phyloP scores from a whole-genome alignment of 2,329 filamentous ascomycete species.

The Colletotrichum tamarilloi region DNA sequence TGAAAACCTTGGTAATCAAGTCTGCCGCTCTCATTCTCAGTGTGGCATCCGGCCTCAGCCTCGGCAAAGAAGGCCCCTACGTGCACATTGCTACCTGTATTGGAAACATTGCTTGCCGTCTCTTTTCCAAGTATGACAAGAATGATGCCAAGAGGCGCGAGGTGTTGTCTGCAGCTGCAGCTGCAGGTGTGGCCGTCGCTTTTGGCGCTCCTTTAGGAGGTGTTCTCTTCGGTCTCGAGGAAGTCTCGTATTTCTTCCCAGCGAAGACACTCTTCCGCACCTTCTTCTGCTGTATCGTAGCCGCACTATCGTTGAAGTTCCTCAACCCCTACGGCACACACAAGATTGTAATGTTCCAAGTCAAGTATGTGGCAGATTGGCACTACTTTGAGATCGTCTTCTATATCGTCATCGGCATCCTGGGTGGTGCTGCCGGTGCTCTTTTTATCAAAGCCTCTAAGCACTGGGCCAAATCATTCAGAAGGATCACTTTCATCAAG shows the following conservation, averaged over 20 bases:
- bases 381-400: slow-evolving; percentile 88
- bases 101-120: slow-evolving; percentile 91
- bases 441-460: slow-evolving; percentile 97
- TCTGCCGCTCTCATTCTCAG: slow-evolving; percentile 85
- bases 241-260: slow-evolving; percentile 97
- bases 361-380: slow-evolving; percentile 92
- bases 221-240: slow-evolving; percentile 92
- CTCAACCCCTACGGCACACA: slow-evolving; percentile 95
- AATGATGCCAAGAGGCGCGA: slow-evolving; percentile 97
- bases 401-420: slow-evolving; percentile 86
- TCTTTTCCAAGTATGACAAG: slow-evolving; percentile 93
- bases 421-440: slow-evolving; percentile 87
- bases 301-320: slow-evolving; percentile 92
- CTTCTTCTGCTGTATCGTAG: slow-evolving; percentile 97
- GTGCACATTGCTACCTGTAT: slow-evolving; percentile 98
- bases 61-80: slow-evolving; percentile 95
- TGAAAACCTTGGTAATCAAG: slow-evolving; percentile 89
- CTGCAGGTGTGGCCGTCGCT: slow-evolving; percentile 91
- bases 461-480: slow-evolving; percentile 89
- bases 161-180: slow-evolving; percentile 91
- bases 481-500: slow-evolving; percentile 84
- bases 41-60: slow-evolving; percentile 90
- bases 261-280: slow-evolving; percentile 97
- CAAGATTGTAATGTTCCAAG: slow-evolving; percentile 97
- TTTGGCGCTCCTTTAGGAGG: slow-evolving; percentile 91